Conservation (phyloP, 106 monocot species). For the Xerophyta viscosa region DNA sequence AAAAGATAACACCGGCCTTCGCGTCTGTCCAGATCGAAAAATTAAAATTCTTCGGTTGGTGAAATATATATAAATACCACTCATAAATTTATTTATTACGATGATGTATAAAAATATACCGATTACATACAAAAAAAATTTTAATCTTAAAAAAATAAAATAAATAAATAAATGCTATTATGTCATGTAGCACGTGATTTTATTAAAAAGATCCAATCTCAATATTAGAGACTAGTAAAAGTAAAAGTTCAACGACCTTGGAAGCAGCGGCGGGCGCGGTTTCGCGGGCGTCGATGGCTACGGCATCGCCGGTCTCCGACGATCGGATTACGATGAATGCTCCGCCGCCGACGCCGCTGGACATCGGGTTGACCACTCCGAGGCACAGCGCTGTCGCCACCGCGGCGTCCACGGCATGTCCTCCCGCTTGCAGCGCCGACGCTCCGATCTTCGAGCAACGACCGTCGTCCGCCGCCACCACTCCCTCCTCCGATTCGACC, state of each 20-base stretch:
- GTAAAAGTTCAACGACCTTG: constrained; percentile 1
- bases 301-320: constrained; percentile 19
- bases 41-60: too few species aligned
- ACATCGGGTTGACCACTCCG: constrained; percentile 72
- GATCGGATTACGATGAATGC: constrained; percentile 60
- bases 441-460: constrained; percentile 75
- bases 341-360: constrained; percentile 93
- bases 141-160: too few species aligned
- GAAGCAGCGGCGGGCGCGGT: constrained; percentile 25
- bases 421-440: constrained; percentile 41
- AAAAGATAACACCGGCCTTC: too few species aligned
- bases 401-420: constrained; percentile 88
- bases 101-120: too few species aligned
- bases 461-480: constrained; percentile 81
- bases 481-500: constrained; percentile 62
- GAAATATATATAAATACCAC: too few species aligned
- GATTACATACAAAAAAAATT: too few species aligned
- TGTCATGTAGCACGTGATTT: too few species aligned
- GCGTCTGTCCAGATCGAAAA: too few species aligned
- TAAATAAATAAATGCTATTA: too few species aligned
- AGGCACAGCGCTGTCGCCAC: constrained; percentile 67
- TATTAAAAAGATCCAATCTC: too few species aligned
- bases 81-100: too few species aligned
- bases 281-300: constrained; percentile 26
- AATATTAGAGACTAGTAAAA: not conserved